Base-by-base conservation (phyloP, 352 stramenopile species). In the Paralagenidium karlingii region DNA sequence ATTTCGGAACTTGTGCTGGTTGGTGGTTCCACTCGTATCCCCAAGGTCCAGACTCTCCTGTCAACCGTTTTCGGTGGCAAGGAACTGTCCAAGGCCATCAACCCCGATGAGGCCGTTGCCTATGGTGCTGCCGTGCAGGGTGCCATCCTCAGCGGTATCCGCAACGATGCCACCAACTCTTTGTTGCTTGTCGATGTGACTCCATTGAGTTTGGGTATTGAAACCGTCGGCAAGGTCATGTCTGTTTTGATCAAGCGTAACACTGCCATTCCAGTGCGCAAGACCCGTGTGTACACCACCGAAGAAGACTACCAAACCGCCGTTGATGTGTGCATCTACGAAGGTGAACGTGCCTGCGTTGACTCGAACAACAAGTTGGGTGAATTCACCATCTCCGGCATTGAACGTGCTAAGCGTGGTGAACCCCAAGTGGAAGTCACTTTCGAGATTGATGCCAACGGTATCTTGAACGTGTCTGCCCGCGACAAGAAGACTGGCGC, bases 351-450 rank as follows among this genome's bases (percentile, higher is more conserved):
- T 27, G 77, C 77, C 5, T 82, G 67, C 46, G 81, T 94, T 8
- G 78, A 91, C 46, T 79, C 66, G 36, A 96, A 95, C 77, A 94
- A 96, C 64, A 94, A 94, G 60, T 63, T 96, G 27, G 86, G 84
- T 41, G 74, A 89, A 40, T 96, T 96, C 52, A 86, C 82, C 49
- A 94, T 96, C 47, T 83, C 62, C 3, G 84, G 84, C 43, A 55
- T 96, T 11, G 63, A 94, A 58, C 71, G 76, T 38, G 82, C 78
- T 30, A 82, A 85, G 47, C 79, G 77, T 24, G 83, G 85, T 24
- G 82, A 94, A 59, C 81, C 84, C 13, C 88, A 96, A 61, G 73
- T 94, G 12, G 80, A 93, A 47, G 76, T 91, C 28, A 92, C 78
- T 36, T 96, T 96, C 50, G 64, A 85, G 40, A 77, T 96, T 24